These are phyloP conservation scores for Chytriomyces confervae DNA, from an alignment of 192 early-diverging fungal species.

Conservation along the genomic window DNA sequence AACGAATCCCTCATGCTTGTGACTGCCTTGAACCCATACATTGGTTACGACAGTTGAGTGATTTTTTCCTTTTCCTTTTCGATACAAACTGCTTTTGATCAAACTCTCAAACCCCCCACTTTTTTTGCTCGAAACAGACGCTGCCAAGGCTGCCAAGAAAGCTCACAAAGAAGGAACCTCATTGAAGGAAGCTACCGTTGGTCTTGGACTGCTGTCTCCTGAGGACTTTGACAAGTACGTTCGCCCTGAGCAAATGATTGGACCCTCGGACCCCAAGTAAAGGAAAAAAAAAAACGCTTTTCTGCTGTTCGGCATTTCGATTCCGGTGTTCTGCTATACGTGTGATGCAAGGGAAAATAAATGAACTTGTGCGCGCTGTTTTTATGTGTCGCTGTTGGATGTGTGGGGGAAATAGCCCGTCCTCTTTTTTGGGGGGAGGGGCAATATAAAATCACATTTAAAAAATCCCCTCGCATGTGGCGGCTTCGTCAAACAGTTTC, in stretches of 20 bases:
- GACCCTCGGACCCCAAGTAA: conserved; percentile 37
- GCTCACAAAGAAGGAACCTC: conserved; percentile 90
- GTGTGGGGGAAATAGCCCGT: too few relatives aligned
- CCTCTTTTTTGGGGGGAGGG: too few relatives aligned
- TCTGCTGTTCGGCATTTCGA: too few relatives aligned
- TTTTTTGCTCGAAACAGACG: conserved; percentile 47
- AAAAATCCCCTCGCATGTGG: too few relatives aligned
- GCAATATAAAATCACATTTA: too few relatives aligned
- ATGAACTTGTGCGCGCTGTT: too few relatives aligned
- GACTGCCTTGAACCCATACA: conserved; percentile 97
- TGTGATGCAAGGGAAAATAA: too few relatives aligned
- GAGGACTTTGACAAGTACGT: conserved; percentile 98
- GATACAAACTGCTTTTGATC: too few relatives aligned
- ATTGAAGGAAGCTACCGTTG: conserved; percentile 91
- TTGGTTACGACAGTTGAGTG: conserved; percentile 72
- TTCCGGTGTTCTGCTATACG: too few relatives aligned
- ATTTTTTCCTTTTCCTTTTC: conserved; percentile 16
- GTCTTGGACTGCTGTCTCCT: conserved; percentile 80
- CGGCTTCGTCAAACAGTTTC: too few relatives aligned
- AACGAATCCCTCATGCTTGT: conserved; percentile 97
- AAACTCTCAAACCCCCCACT: background rate
- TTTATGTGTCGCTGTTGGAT: too few relatives aligned
- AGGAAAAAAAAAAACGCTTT: too few relatives aligned
- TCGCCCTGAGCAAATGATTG: conserved; percentile 75
- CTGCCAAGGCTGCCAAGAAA: conserved; percentile 96